Evolutionary conservation across 495 filamentous ascomycete genomes (phyloP), one percentile per base, ranked within the genome.

Genomic region (Xylona heveae): DNA sequence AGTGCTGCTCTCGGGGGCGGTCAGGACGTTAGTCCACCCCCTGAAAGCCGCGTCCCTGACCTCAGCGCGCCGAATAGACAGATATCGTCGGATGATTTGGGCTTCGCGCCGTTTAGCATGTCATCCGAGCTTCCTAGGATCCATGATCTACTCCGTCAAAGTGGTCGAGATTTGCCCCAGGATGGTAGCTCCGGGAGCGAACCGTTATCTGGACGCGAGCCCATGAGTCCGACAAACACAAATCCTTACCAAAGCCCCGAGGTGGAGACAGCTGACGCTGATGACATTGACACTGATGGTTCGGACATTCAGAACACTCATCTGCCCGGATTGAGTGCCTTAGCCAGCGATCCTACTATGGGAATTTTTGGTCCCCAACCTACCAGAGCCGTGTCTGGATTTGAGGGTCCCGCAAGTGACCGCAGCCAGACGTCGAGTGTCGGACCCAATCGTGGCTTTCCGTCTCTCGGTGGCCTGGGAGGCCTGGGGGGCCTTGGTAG

Each of bases 201-300:
- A 24, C 61, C 53, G 30, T 58, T 64, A 13, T 46, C 48, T 31
- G 45, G 48, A 6, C 39, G 60, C 34, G 78, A 82, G 39, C 73
- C 74, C 5, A 65, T 78, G 38, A 95, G 90, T 45, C 90, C 88
- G 22, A 88, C 85, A 0, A 82, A 92, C 38, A 95, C 88, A 1
- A 97, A 97, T 50, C 90, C 88, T n/a, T 97, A 84, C 45, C 77
- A 78, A 40, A 95, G 85, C 49, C 90, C 88, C 6, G 70, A 78
- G n/a, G 74, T 68, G n/a, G 77, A 83, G 12, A 68, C 70, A 20
- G 60, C 59, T 0, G 72, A 82, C 16, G 59, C 64, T 2, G 75
- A 81, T 18, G 75, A 83, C 37, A 50, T 56, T 25, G 70, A 71
- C 25, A 55, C 58, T 6, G 69, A 74, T 40, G 61, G 58, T 10